Conservation (phyloP, 1,139 yeast genomes). For the Hansenula sp. region DNA sequence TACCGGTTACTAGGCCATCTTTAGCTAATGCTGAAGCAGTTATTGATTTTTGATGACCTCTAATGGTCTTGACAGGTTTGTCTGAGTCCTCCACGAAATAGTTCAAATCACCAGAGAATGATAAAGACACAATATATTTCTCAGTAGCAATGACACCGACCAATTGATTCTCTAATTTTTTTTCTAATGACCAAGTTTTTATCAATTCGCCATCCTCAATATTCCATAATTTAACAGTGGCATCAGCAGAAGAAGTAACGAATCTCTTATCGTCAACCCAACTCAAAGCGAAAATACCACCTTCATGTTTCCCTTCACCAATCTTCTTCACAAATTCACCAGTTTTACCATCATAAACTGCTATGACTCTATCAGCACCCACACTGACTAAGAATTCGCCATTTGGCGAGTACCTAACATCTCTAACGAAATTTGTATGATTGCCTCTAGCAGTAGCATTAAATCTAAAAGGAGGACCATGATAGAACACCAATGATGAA, state of each 20-base stretch:
- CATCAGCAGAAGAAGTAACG: slow-evolving; percentile 85
- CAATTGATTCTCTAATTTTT: slow-evolving; percentile 59
- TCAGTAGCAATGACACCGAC: slow-evolving; percentile 73
- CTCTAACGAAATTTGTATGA: slow-evolving; percentile 77
- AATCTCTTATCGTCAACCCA: slow-evolving; percentile 67
- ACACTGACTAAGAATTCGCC: slow-evolving; percentile 73
- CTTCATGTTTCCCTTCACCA: slow-evolving; percentile 50
- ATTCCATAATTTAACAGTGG: slow-evolving; percentile 64
- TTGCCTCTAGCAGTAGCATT: slow-evolving; percentile 65
- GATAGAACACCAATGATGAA: slow-evolving; percentile 74
- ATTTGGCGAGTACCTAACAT: slow-evolving; percentile 78
- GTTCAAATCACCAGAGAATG: slow-evolving; percentile 70
- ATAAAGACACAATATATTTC: slow-evolving; percentile 58
- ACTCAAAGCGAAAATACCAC: slow-evolving; percentile 74
- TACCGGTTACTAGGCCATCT: slow-evolving; percentile 55
- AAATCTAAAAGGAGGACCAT: slow-evolving; percentile 94
- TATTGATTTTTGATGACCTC: slow-evolving; percentile 82
- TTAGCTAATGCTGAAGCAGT: slow-evolving; percentile 48
- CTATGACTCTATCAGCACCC: slow-evolving; percentile 80
- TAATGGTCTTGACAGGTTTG: slow-evolving; percentile 41
- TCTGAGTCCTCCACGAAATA: slow-evolving; percentile 39
- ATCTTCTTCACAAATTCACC: slow-evolving; percentile 66
- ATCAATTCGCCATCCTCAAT: slow-evolving; percentile 34
- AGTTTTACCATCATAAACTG: slow-evolving; percentile 80
- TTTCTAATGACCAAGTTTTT: slow-evolving; percentile 43